Percentiles rank a stretch among this genome's conserved stretches.
These are phyloP conservation scores for Halteria grandinella DNA, from an alignment of 73 alveolate species.

Conservation along the genomic window DNA sequence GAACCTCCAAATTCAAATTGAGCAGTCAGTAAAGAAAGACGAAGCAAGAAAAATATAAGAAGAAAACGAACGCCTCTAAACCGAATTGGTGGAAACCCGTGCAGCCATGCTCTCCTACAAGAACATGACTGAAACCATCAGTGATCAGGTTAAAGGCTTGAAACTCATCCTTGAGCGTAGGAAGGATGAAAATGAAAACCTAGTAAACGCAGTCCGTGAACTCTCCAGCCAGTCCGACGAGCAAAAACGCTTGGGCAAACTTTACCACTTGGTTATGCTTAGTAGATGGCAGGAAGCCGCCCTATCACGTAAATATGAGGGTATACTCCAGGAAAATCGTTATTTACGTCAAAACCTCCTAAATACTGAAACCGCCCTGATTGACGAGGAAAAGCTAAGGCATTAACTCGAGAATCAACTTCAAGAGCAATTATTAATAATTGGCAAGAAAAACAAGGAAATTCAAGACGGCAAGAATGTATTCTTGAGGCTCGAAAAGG, in stretches of 20 bases:
- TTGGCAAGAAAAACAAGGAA: constrained; percentile 59
- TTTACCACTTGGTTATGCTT: constrained; percentile 85
- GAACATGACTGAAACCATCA: constrained; percentile 63
- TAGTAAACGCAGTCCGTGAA: constrained; percentile 84
- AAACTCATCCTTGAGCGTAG: constrained; percentile 78
- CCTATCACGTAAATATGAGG: constrained; percentile 83
- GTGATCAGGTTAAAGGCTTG: constrained; percentile 77
- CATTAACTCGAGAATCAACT: constrained; percentile 72
- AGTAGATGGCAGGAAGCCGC: constrained; percentile 96
- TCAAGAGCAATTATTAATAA: constrained; percentile 66
- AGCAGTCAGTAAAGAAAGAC: constrained; percentile 54
- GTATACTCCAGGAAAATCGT: constrained; percentile 77
- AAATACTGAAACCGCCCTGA: constrained; percentile 69
- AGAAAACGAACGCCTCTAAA: constrained; percentile 52
- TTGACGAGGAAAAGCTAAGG: constrained; percentile 66
- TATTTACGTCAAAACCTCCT: constrained; percentile 77
- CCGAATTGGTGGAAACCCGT: constrained; percentile 64
- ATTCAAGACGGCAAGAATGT: constrained; percentile 23
- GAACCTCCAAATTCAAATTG: constrained; percentile 8
- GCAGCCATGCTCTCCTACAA: constrained; percentile 78
- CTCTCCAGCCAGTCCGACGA: constrained; percentile 81
- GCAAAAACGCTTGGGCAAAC: constrained; percentile 83
- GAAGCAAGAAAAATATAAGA: constrained; percentile 55
- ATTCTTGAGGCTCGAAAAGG: constrained; percentile 56
- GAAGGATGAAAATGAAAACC: constrained; percentile 87